Percentiles rank a stretch among this genome's conserved stretches.
These are phyloP conservation scores for Fusarium vanettenii DNA, from an alignment of 2,329 filamentous ascomycete genomes.

Conservation along the genomic window DNA sequence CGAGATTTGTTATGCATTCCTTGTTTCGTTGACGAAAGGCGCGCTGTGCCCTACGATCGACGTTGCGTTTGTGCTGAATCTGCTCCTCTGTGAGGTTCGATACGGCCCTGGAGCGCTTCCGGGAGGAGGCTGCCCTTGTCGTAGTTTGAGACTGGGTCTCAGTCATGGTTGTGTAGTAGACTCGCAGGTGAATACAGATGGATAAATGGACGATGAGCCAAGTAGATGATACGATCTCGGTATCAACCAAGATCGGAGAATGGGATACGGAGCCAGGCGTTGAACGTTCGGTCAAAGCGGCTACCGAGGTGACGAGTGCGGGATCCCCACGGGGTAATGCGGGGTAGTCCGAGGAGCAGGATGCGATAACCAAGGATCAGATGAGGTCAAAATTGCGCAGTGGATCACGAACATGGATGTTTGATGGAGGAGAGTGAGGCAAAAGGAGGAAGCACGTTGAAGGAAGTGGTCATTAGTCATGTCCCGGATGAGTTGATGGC, in stretches of 20 bases:
- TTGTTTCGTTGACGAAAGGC: background rate
- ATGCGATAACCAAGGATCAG: background rate
- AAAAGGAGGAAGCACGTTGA: background rate
- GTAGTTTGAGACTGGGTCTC: background rate
- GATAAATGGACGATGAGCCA: background rate
- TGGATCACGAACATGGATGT: background rate
- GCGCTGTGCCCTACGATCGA: background rate
- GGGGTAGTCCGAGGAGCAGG: background rate
- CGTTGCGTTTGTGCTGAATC: background rate
- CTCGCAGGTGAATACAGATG: background rate
- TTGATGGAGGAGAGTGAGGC: background rate
- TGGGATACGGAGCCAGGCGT: too few relatives aligned
- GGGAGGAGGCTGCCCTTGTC: background rate
- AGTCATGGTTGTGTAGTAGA: background rate
- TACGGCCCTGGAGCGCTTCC: background rate
- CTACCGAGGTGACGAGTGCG: background rate
- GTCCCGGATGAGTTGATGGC: background rate
- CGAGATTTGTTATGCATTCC: background rate
- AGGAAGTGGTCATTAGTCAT: background rate
- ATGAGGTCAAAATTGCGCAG: background rate
- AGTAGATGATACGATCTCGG: background rate
- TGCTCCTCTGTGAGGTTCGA: background rate
- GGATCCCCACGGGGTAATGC: background rate
- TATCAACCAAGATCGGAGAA: background rate
- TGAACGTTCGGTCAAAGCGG: too few relatives aligned